A percentile compares a stretch with the other conserved stretches of the same genome.
Evolutionary conservation across 1,284 basidiomycete species (phyloP).

Genomic region (Stygiomarasmius scandens): DNA sequence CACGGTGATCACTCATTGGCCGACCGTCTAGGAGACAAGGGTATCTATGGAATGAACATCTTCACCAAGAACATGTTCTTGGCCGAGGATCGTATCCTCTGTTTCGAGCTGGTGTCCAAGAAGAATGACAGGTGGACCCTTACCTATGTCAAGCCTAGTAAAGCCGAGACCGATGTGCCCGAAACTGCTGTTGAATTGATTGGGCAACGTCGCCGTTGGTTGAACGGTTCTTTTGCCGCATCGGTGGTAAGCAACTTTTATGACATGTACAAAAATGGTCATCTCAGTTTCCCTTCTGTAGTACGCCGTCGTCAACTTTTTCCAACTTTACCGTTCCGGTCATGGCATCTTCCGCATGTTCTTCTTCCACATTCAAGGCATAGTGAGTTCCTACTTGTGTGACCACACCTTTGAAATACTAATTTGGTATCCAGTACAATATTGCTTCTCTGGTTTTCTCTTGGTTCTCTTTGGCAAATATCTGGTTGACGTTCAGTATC

Average conservation of each 20-base stretch:
- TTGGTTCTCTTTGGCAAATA: slow-evolving; percentile 91
- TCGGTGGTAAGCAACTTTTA: slow-evolving; percentile 68
- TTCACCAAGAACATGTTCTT: slow-evolving; percentile 97
- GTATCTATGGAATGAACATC: slow-evolving; percentile 97
- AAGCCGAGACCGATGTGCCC: slow-evolving; percentile 94
- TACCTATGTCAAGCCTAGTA: slow-evolving; percentile 93
- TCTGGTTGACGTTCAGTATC: slow-evolving; percentile 96
- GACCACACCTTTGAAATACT: background rate
- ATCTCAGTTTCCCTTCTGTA: slow-evolving; percentile 26
- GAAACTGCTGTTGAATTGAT: slow-evolving; percentile 91
- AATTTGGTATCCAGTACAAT: slow-evolving; percentile 58
- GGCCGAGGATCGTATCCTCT: slow-evolving; percentile 94
- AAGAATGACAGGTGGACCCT: slow-evolving; percentile 85
- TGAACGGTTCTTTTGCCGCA: slow-evolving; percentile 97
- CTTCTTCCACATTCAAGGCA: slow-evolving; percentile 92
- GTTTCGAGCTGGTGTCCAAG: slow-evolving; percentile 96
- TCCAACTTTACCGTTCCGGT: slow-evolving; percentile 83
- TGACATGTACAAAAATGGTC: background rate
- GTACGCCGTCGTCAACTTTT: slow-evolving; percentile 96
- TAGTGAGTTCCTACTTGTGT: slow-evolving; percentile 60
- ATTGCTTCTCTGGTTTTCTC: slow-evolving; percentile 82
- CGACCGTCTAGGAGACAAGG: slow-evolving; percentile 90
- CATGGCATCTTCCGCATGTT: slow-evolving; percentile 90
- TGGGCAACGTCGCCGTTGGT: slow-evolving; percentile 93
- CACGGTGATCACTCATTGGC: slow-evolving; percentile 96